A percentile compares a stretch with the other conserved stretches of the same genome.
Conservation (phyloP, 2,329 filamentous ascomycete species). For the Penicillium paneum region DNA sequence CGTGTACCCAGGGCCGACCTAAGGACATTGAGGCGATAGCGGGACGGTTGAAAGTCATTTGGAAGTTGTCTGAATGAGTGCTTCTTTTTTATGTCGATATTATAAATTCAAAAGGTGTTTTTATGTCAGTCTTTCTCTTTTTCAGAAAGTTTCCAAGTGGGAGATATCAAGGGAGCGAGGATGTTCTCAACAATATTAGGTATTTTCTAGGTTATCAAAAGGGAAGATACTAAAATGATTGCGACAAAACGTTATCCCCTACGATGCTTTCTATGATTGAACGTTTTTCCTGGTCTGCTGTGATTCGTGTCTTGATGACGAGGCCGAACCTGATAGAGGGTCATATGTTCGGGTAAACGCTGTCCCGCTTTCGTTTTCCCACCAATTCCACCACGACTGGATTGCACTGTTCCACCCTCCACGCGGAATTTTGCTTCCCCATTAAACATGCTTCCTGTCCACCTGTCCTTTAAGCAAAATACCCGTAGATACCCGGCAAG, state of each 20-base stretch:
- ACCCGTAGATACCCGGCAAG: background rate
- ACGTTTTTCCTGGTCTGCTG: slow-evolving; percentile 3
- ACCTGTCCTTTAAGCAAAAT: background rate
- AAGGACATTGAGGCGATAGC: slow-evolving; percentile 76
- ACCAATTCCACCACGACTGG: background rate
- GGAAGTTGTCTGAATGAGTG: background rate
- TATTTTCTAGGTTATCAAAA: background rate
- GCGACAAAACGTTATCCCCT: slow-evolving; percentile 18
- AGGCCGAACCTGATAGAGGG: background rate
- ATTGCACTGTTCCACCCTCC: background rate
- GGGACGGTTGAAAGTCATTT: slow-evolving; percentile 40
- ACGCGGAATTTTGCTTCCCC: background rate
- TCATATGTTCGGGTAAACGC: slow-evolving; percentile 14
- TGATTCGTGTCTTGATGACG: slow-evolving; percentile 2
- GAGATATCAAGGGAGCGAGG: background rate
- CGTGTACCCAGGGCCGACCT: slow-evolving; percentile 68
- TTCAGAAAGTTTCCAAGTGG: background rate
- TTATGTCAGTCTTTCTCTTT: background rate
- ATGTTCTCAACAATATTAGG: background rate
- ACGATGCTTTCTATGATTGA: background rate
- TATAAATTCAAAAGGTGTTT: background rate
- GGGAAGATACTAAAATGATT: background rate
- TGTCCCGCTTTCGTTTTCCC: slow-evolving; percentile 12
- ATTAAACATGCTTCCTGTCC: background rate
- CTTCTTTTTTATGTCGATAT: background rate